Base-by-base conservation (phyloP, 176 grass and related monocot species). In the Pontederia paniculata region DNA sequence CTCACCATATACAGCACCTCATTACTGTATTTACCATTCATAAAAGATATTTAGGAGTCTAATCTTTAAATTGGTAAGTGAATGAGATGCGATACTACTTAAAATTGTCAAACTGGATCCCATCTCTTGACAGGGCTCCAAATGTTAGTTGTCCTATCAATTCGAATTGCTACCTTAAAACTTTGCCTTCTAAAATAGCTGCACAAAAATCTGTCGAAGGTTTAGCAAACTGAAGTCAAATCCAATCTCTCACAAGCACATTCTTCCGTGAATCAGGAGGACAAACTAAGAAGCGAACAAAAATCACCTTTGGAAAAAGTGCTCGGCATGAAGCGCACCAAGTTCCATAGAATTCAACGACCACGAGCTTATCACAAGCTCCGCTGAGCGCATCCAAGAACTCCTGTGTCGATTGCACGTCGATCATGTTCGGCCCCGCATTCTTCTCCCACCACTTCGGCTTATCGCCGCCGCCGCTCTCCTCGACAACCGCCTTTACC, bases 381-480 rank as follows among this genome's bases (percentile, higher is more conserved):
- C 84, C 73, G 64, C 64, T 84, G 9, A 91, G 67, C 28, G 93
- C 86, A 65, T 98, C 80, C 77, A 98, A 55, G 57, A 98, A 91
- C 55, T 98, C 93, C 53, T 84, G 75, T 42, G 93, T 98, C n/a
- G 93, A 91, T 54, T 88, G 86, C 47, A 98, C 77, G 52, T 98
- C 86, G 43, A 98, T 72, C 93, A 98, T 98, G 62, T 98, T 91
- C 18, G 72, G 67, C 23, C 72, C 66, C n/a, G 80, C 86, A 76
- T 87, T 88, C 58, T 55, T 88, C 69, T 98, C 86, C 93, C 93
- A 98, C 93, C 86, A 98, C 71, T 98, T 84, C 0, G 83, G 89
- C 52, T 74, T 73, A 53, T 77, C 87, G 0, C 44, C 54, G 10
- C 52, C 78, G 0, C 28, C 7, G 1, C 28, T 37, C 67, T 77